Conservation (phyloP, 2,329 filamentous ascomycete species). For the Dryadomyces quercivorus region DNA sequence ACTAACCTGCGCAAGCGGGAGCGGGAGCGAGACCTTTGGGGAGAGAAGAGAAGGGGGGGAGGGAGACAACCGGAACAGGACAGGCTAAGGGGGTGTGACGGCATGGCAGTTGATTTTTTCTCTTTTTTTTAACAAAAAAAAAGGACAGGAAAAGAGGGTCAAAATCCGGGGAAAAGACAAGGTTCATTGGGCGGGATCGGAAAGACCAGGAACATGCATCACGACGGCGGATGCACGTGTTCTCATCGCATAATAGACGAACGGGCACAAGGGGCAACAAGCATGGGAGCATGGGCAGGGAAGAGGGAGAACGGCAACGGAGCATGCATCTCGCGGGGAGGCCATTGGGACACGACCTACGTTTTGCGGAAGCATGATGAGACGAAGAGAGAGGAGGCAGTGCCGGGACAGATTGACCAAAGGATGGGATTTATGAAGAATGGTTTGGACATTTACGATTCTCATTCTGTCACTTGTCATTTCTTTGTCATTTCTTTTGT, state of each 20-base stretch:
- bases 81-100: not conserved
- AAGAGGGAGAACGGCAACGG: not conserved
- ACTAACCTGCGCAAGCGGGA: not conserved
- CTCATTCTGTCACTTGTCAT: not conserved
- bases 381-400: no score
- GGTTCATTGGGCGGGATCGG: not conserved
- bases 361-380: no score
- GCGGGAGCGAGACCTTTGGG: not conserved
- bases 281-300: not conserved
- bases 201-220: not conserved
- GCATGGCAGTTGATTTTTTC: not conserved
- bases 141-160: not conserved
- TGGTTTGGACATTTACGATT: not conserved
- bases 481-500: not conserved
- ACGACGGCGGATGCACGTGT: not conserved
- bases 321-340: not conserved
- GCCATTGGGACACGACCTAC: no score
- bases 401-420: no score
- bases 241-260: slow-evolving; percentile 6
- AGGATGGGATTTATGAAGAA: not conserved
- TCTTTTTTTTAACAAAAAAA: not conserved
- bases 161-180: not conserved
- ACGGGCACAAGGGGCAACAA: not conserved
- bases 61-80: no score
- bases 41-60: no score